A percentile compares a stretch with the other conserved stretches of the same genome.
phyloP scores from a whole-genome alignment of 345 rosid genomes.

The Cardamine resedifolia region DNA sequence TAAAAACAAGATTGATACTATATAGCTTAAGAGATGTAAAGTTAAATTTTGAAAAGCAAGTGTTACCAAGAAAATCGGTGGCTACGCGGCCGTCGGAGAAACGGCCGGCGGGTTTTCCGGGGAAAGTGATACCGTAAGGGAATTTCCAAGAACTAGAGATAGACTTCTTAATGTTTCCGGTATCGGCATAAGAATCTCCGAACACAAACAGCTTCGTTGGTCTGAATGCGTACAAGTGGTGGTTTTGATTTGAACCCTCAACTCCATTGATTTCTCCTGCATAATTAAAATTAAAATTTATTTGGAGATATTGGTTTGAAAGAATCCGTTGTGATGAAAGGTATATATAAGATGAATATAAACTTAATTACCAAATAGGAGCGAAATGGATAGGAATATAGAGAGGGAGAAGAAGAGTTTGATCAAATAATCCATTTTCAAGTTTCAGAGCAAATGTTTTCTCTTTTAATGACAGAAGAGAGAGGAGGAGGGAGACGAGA shows the following conservation, averaged over 20 bases:
- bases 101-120: constrained; percentile 66
- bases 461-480: neutral
- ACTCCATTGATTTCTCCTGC: constrained; percentile 34
- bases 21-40: neutral
- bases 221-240: constrained; percentile 32
- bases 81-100: constrained; percentile 61
- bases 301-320: neutral
- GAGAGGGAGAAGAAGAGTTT: constrained; percentile 31
- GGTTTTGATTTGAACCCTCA: constrained; percentile 12
- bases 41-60: neutral
- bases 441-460: constrained; percentile 28
- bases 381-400: constrained; percentile 1
- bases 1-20: neutral
- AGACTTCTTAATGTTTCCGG: constrained; percentile 51
- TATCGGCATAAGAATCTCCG: constrained; percentile 69
- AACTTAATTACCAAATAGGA: constrained; percentile 15
- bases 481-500: neutral
- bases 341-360: neutral
- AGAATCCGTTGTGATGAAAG: neutral
- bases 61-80: constrained; percentile 56
- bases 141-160: constrained; percentile 49
- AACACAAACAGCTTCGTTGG: constrained; percentile 59
- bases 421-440: constrained; percentile 34
- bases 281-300: neutral
- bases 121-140: constrained; percentile 65